These are phyloP conservation scores for Mycena filopes DNA, from an alignment of 768 basidiomycete genomes.

Conservation along the genomic window DNA sequence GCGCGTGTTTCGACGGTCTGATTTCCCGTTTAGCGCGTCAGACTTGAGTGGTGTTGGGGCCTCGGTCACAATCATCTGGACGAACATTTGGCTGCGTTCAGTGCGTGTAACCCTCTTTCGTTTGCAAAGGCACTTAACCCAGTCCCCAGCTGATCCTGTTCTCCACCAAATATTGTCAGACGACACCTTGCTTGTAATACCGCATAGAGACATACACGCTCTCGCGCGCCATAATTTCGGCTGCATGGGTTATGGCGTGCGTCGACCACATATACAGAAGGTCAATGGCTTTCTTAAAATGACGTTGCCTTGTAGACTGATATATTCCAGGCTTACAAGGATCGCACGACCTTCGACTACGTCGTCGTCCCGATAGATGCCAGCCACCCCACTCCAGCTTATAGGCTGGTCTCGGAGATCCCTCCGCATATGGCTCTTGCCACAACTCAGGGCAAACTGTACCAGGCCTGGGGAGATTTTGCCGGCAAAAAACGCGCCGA, in stretches of 20 bases:
- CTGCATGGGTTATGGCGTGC: not conserved
- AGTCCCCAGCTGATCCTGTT: not conserved
- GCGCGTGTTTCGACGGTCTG: too few species aligned
- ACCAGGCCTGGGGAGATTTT: not conserved
- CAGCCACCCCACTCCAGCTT: not conserved
- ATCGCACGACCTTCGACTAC: slow-evolving; percentile 12
- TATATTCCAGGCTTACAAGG: slow-evolving; percentile 10
- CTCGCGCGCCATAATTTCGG: not conserved
- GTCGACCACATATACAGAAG: not conserved
- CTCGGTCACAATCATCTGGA: not conserved
- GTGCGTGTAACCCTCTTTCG: not conserved
- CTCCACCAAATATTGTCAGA: not conserved
- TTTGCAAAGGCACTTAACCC: too few species aligned
- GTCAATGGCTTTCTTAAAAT: not conserved
- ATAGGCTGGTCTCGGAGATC: not conserved
- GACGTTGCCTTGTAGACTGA: not conserved
- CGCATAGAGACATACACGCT: not conserved
- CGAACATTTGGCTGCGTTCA: not conserved
- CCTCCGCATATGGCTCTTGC: slow-evolving; percentile 14
- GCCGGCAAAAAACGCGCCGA: not conserved
- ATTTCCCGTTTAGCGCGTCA: not conserved
- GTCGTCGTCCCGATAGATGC: slow-evolving; percentile 6
- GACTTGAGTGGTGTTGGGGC: slow-evolving; percentile 18
- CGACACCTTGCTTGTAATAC: not conserved
- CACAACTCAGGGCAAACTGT: not conserved